Conservation (phyloP, 2,329 filamentous ascomycete species). For the Apiospora pterosperma region DNA sequence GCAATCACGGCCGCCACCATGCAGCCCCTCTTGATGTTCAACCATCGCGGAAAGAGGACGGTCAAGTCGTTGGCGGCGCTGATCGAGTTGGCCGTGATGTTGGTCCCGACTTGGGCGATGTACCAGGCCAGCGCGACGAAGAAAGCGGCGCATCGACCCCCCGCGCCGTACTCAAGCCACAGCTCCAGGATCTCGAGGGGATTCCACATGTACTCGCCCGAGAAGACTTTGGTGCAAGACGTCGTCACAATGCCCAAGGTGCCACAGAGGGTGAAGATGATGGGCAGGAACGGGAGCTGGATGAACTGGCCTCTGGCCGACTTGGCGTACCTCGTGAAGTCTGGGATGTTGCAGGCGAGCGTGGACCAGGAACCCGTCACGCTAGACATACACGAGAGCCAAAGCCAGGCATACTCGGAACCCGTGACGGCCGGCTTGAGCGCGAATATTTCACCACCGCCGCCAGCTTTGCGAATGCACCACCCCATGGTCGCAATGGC, state of each 20-base stretch:
- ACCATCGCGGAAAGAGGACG: slow-evolving; percentile 47
- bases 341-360: slow-evolving; percentile 47
- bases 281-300: slow-evolving; percentile 41
- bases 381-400: slow-evolving; percentile 41
- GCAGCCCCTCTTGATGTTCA: slow-evolving; percentile 56
- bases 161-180: slow-evolving; percentile 40
- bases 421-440: slow-evolving; percentile 32
- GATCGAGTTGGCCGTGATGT: slow-evolving; percentile 55
- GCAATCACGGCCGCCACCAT: slow-evolving; percentile 50
- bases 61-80: slow-evolving; percentile 54
- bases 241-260: slow-evolving; percentile 56
- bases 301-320: slow-evolving; percentile 33
- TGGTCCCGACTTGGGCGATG: slow-evolving; percentile 52
- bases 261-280: slow-evolving; percentile 45
- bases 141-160: slow-evolving; percentile 38
- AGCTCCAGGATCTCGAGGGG: slow-evolving; percentile 42
- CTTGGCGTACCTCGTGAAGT: slow-evolving; percentile 47
- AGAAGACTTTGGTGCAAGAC: slow-evolving; percentile 49
- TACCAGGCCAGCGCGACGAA: slow-evolving; percentile 51
- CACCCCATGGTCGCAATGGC: slow-evolving; percentile 62
- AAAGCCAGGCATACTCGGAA: slow-evolving; percentile 50
- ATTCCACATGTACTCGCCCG: slow-evolving; percentile 49
- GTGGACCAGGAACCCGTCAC: slow-evolving; percentile 41
- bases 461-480: slow-evolving; percentile 55
- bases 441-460: slow-evolving; percentile 38